Conservation (phyloP, 345 rosid species). For the Turnera subulata region DNA sequence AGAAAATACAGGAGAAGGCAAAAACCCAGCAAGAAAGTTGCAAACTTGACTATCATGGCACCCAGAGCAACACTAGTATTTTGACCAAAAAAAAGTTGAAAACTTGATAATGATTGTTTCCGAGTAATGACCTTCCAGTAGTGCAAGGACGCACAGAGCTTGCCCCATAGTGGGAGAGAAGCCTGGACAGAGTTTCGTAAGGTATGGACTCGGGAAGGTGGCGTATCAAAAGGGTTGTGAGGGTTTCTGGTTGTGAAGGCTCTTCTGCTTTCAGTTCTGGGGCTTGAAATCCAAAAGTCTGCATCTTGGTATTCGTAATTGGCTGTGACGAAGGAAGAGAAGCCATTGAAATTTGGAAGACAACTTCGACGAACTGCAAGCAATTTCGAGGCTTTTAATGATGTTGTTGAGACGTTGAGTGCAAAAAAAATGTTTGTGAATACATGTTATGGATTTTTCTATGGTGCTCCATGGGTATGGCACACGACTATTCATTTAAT, state of each 20-base stretch:
- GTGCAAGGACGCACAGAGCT: slow-evolving; percentile 72
- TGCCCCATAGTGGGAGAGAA: slow-evolving; percentile 87
- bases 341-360: slow-evolving; percentile 3
- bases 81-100: not conserved
- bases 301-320: not conserved
- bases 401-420: too few relatives aligned
- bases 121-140: slow-evolving; percentile 47
- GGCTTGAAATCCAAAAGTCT: slow-evolving; percentile 11
- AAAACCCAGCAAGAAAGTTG: not conserved
- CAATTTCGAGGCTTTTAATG: too few relatives aligned
- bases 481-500: too few relatives aligned
- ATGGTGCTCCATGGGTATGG: too few relatives aligned
- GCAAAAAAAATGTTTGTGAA: too few relatives aligned
- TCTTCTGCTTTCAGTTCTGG: slow-evolving; percentile 3
- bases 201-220: slow-evolving; percentile 91
- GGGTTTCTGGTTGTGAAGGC: slow-evolving; percentile 9
- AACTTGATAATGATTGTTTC: not conserved
- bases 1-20: not conserved
- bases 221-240: slow-evolving; percentile 47
- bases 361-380: too few relatives aligned
- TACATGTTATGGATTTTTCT: too few relatives aligned
- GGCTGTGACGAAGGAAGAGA: not conserved
- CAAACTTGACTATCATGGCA: too few relatives aligned
- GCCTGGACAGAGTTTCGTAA: slow-evolving; percentile 58
- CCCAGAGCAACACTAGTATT: too few relatives aligned